Conservation (phyloP, 83 land plant genomes). For the Thuja plicata region DNA sequence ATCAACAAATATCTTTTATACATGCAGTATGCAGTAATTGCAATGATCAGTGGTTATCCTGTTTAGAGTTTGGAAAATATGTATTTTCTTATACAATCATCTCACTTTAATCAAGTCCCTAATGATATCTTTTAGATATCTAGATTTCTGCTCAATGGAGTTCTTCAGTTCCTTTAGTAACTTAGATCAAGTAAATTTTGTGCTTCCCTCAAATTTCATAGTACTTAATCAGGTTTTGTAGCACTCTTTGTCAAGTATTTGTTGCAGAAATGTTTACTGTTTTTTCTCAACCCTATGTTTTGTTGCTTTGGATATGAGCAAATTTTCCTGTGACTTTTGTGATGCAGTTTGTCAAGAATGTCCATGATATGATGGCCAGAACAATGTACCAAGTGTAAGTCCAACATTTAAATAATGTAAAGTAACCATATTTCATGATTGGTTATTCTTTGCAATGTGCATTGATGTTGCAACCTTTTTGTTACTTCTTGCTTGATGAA, state of each 20-base stretch:
- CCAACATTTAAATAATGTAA: background rate
- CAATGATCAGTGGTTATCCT: background rate
- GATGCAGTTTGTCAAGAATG: conserved; percentile 63
- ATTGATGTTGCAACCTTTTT: background rate
- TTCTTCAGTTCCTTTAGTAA: background rate
- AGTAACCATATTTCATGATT: background rate
- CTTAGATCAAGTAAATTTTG: background rate
- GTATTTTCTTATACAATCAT: background rate
- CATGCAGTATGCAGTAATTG: background rate
- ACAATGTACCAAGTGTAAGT: conserved; percentile 60
- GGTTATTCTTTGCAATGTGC: background rate
- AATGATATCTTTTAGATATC: background rate
- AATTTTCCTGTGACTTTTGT: conserved; percentile 5
- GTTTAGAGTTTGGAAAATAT: background rate
- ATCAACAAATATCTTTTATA: background rate
- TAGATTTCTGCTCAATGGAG: background rate
- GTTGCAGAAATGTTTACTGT: background rate
- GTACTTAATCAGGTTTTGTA: background rate
- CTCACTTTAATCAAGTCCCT: background rate
- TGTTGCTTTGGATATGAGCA: background rate
- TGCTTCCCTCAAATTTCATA: background rate
- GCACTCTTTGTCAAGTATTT: background rate
- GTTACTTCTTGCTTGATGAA: conserved; percentile 6
- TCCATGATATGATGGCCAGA: conserved; percentile 73
- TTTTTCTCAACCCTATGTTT: background rate